Evolutionary conservation across 179 eudicot species (phyloP), one percentile per base, ranked within the genome.

Genomic region (Drosera spatulata): DNA sequence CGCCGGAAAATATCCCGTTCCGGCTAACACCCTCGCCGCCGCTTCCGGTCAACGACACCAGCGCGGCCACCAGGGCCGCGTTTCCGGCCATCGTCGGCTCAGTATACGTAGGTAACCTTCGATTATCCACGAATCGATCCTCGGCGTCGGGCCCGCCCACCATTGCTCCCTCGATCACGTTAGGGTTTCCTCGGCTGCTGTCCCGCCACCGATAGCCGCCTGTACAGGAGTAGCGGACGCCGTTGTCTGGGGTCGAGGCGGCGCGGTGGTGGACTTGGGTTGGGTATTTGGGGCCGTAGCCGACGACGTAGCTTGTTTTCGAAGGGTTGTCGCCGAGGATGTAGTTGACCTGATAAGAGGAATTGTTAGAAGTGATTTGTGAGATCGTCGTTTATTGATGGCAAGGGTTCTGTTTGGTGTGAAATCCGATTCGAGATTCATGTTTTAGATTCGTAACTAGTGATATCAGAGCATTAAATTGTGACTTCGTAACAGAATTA

Each of bases 71-170:
- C 51, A 86, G 68, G 14, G 91, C 96, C 4, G 95, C 97, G 65
- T 89, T 89, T 50, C 95, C 95, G 1, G 95, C 91, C 70, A 86
- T 14, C 8, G 97, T 86, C 6, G 97, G 95, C 77, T 89, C 95
- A 1, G 83, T 89, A 65, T 78, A 79, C 60, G 71, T 79, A 72
- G 56, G 64, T 41, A 63, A 64, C 2, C 65, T 33, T 1, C 97
- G 80, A 3, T 60, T 63, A 41, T 86, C 97, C 41, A 55, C 55
- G 70, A 75, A 89, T 2, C 57, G 67, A 44, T 89, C 97, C 8
- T 66, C 69, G 3, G 58, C 53, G 68, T 88, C 84, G 0, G 96
- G 97, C 2, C 97, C 97, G 55, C 91, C 90, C 6, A 91, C 96
- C 91, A 91, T 70, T 61, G 97, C 97, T 10, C 97, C 96, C 0